Evolutionary conservation across 805 yeast genomes (phyloP).

Genomic region (Zygosaccharomyces kombuchaensis): DNA sequence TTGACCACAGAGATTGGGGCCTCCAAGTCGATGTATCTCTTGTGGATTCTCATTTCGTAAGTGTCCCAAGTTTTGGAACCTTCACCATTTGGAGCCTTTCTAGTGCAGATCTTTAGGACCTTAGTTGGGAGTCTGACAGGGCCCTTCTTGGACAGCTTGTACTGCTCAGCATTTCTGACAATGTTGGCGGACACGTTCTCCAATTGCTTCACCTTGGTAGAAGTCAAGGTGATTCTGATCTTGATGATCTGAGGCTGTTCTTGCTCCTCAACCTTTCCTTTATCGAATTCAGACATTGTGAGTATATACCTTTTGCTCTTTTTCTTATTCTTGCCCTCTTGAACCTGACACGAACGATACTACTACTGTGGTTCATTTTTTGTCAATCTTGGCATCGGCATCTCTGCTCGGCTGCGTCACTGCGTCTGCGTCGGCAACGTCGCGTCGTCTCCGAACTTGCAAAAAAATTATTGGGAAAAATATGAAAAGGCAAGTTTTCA

Average conservation of each 20-base stretch:
- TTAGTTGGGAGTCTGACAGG: constrained; percentile 99
- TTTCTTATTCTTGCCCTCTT: constrained; percentile 14
- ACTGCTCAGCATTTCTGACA: constrained; percentile 77
- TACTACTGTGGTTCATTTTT: not conserved
- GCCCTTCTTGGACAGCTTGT: constrained; percentile 89
- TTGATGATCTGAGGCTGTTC: constrained; percentile 82
- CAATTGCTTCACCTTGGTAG: constrained; percentile 97
- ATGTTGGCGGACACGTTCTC: constrained; percentile 94
- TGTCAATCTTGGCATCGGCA: not conserved
- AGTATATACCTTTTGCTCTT: constrained; percentile 40
- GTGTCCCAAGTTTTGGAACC: constrained; percentile 99
- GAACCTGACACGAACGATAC: not conserved
- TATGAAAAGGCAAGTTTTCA: not conserved
- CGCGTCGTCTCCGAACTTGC: not conserved
- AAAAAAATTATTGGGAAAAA: not conserved
- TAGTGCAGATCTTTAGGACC: constrained; percentile 95
- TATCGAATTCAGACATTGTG: constrained; percentile 74
- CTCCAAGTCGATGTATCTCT: constrained; percentile 97
- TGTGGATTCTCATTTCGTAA: constrained; percentile 99
- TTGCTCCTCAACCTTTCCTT: constrained; percentile 82
- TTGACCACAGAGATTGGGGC: constrained; percentile 92
- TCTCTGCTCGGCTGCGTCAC: not conserved
- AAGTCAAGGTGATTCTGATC: constrained; percentile 98
- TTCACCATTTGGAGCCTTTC: constrained; percentile 99
- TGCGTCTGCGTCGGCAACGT: not conserved